Evolutionary conservation across 2,329 filamentous ascomycete genomes (phyloP).

Genomic region (Magnaporthiopsis poae): DNA sequence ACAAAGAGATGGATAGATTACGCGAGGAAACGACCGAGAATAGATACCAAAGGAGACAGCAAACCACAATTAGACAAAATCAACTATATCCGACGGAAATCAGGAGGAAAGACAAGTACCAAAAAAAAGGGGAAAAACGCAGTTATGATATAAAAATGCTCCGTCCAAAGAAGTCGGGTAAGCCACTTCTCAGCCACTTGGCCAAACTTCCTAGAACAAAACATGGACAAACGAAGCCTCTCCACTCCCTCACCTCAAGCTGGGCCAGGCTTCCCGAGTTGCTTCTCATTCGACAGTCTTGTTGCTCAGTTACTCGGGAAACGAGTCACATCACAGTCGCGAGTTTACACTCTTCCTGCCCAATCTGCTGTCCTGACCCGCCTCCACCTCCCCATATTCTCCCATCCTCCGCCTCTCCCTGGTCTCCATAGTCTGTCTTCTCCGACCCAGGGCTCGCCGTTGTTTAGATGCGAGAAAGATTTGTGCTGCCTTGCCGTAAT

Average conservation of each 20-base stretch:
- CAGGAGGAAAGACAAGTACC: not conserved
- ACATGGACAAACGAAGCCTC: not conserved
- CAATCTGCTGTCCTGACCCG: not conserved
- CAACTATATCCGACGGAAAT: not conserved
- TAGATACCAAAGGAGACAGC: not conserved
- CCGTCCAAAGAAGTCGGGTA: not conserved
- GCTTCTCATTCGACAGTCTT: not conserved
- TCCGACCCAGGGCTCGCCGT: not conserved
- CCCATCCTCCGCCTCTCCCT: not conserved
- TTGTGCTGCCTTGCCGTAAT: not conserved
- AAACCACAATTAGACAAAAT: not conserved
- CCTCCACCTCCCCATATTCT: not conserved
- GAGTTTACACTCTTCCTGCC: not conserved
- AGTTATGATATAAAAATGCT: slow-evolving; percentile 34
- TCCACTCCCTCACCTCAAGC: not conserved
- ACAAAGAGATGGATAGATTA: no score
- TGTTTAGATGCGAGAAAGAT: slow-evolving; percentile 1
- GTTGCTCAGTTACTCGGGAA: not conserved
- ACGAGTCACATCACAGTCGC: not conserved
- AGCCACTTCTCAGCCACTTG: not conserved
- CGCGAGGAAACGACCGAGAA: not conserved
- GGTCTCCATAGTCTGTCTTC: not conserved
- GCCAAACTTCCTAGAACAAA: not conserved
- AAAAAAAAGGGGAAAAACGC: slow-evolving; percentile 30
- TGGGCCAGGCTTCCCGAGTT: not conserved